Conservation (phyloP, 306 rosid species). For the Prunus padus region DNA sequence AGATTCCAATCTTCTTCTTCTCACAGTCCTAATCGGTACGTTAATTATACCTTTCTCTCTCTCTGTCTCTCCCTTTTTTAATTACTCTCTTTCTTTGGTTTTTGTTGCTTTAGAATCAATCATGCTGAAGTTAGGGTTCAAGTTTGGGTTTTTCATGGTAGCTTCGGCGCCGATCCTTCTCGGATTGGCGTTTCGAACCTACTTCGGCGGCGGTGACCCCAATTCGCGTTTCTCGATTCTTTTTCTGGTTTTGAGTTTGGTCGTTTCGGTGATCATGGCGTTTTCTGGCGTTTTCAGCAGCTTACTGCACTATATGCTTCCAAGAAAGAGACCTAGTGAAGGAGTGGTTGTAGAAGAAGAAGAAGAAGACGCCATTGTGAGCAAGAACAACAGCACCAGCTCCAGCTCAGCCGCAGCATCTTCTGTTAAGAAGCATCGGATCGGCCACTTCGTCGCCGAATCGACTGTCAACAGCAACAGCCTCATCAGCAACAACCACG, state of each 20-base stretch:
- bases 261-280: conserved; percentile 34
- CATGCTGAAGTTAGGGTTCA: conserved; percentile 37
- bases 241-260: conserved; percentile 21
- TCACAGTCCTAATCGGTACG: conserved; percentile 47
- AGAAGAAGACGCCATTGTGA: conserved; percentile 38
- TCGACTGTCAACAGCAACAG: conserved; percentile 44
- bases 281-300: conserved; percentile 53
- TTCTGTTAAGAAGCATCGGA: conserved; percentile 56
- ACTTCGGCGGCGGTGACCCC: not conserved
- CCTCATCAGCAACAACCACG: conserved; percentile 14
- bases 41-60: not conserved
- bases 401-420: conserved; percentile 23
- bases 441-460: conserved; percentile 38
- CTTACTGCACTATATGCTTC: conserved; percentile 92
- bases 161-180: conserved; percentile 29
- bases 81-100: conserved; percentile 4
- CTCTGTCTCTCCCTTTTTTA: conserved; percentile 3
- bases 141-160: conserved; percentile 36
- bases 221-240: conserved; percentile 18
- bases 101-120: conserved; percentile 22
- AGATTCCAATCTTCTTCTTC: conserved; percentile 29
- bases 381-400: conserved; percentile 26
- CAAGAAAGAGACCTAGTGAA: conserved; percentile 79
- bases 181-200: conserved; percentile 20
- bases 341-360: conserved; percentile 62